Percentiles rank a stretch among this genome's conserved stretches.
These are phyloP conservation scores for Globisporangium echinulatum DNA, from an alignment of 352 stramenopile species.

Conservation along the genomic window DNA sequence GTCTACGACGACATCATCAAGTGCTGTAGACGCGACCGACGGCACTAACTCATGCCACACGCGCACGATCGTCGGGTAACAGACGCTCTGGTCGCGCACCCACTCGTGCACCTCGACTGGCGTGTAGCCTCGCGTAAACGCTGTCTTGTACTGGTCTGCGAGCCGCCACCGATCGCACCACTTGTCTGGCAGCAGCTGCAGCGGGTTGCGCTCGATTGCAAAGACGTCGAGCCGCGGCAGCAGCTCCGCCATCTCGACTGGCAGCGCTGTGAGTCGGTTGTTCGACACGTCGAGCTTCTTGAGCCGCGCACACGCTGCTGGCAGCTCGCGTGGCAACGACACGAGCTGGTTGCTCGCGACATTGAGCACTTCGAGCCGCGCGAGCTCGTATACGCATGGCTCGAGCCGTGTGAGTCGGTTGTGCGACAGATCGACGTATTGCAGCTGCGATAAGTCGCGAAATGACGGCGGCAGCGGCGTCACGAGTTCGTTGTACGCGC, in stretches of 20 bases:
- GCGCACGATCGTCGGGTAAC: slow-evolving; percentile 45
- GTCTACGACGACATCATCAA: not conserved
- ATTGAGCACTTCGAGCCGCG: slow-evolving; percentile 45
- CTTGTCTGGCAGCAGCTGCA: slow-evolving; percentile 53
- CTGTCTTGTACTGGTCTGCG: slow-evolving; percentile 44
- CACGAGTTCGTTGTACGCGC: slow-evolving; percentile 43
- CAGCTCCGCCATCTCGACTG: slow-evolving; percentile 43
- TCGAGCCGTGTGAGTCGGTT: slow-evolving; percentile 48
- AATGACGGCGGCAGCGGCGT: slow-evolving; percentile 32
- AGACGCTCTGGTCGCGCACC: slow-evolving; percentile 33
- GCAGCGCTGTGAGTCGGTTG: slow-evolving; percentile 47
- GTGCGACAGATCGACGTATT: slow-evolving; percentile 52
- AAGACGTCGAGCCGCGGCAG: slow-evolving; percentile 52
- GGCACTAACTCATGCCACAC: slow-evolving; percentile 30
- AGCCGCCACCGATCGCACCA: slow-evolving; percentile 51
- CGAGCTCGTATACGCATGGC: slow-evolving; percentile 38
- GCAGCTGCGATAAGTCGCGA: slow-evolving; percentile 19
- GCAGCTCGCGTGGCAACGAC: slow-evolving; percentile 31
- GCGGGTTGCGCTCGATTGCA: slow-evolving; percentile 46
- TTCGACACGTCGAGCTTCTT: slow-evolving; percentile 59
- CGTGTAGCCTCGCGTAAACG: slow-evolving; percentile 49
- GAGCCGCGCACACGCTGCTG: slow-evolving; percentile 19
- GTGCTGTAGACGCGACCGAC: not conserved
- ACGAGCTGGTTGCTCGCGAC: slow-evolving; percentile 40
- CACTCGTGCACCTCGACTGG: slow-evolving; percentile 41